Conservation (phyloP, 2,329 filamentous ascomycete species). For the Microdochium bolleyi region DNA sequence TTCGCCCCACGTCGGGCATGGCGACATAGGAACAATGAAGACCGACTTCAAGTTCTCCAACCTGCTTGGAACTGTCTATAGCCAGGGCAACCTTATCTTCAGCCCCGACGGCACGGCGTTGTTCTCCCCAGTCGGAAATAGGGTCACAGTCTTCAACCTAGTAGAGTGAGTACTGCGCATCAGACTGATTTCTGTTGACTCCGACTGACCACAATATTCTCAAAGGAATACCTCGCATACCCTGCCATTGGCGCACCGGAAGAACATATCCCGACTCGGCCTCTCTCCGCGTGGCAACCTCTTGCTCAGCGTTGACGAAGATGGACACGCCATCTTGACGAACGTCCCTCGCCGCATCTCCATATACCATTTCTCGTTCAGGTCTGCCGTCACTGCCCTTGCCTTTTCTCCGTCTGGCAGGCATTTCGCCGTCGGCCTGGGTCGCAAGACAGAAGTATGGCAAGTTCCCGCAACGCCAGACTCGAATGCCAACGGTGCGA, state of each 20-base stretch:
- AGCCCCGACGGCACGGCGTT: slow-evolving; percentile 93
- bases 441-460: slow-evolving; percentile 89
- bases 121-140: slow-evolving; percentile 92
- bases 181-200: no score
- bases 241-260: slow-evolving; percentile 84
- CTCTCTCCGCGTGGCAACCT: slow-evolving; percentile 87
- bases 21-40: slow-evolving; percentile 65
- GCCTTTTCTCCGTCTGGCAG: slow-evolving; percentile 86
- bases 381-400: slow-evolving; percentile 70
- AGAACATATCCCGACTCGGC: slow-evolving; percentile 83
- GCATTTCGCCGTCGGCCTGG: slow-evolving; percentile 83
- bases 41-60: slow-evolving; percentile 99
- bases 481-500: slow-evolving; percentile 65
- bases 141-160: slow-evolving; percentile 91
- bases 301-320: slow-evolving; percentile 86
- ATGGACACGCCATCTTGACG: slow-evolving; percentile 87
- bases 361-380: slow-evolving; percentile 95
- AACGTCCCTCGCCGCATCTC: slow-evolving; percentile 80
- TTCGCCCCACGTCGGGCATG: neutral
- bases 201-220: neutral
- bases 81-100: slow-evolving; percentile 94
- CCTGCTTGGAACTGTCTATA: slow-evolving; percentile 95
- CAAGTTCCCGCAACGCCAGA: slow-evolving; percentile 88
- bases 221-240: slow-evolving; percentile 78
- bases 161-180: slow-evolving; percentile 60